These are phyloP conservation scores for Aspergillus haitiensis DNA, from an alignment of 495 filamentous ascomycete species.

Conservation along the genomic window DNA sequence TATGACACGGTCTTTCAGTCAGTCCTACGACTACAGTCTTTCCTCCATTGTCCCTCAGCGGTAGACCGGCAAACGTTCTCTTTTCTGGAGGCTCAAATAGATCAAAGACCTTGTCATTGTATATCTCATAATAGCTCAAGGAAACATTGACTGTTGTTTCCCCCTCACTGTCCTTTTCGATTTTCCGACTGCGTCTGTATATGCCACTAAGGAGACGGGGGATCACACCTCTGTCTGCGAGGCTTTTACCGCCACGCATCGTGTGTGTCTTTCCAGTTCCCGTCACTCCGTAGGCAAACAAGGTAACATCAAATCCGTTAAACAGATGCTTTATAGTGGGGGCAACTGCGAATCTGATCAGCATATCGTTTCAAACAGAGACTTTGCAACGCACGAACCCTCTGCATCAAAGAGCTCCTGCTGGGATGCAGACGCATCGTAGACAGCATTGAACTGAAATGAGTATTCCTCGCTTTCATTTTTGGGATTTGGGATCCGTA, in stretches of 20 bases:
- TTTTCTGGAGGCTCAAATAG: slow-evolving; percentile 90
- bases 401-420: slow-evolving; percentile 85
- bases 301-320: slow-evolving; percentile 86
- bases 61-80: slow-evolving; percentile 78
- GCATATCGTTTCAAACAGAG: slow-evolving; percentile 15
- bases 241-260: slow-evolving; percentile 89
- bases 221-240: slow-evolving; percentile 89
- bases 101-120: slow-evolving; percentile 95
- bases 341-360: slow-evolving; percentile 52
- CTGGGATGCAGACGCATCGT: slow-evolving; percentile 75
- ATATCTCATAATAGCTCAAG: slow-evolving; percentile 97
- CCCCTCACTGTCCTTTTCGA: slow-evolving; percentile 78
- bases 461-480: slow-evolving; percentile 88
- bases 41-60: slow-evolving; percentile 80
- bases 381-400: slow-evolving; percentile 52
- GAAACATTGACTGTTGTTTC: slow-evolving; percentile 72
- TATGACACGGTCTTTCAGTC: slow-evolving; percentile 80
- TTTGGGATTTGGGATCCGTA: slow-evolving; percentile 93
- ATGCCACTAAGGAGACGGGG: slow-evolving; percentile 84
- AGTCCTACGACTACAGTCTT: slow-evolving; percentile 93
- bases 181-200: slow-evolving; percentile 81
- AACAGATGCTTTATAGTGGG: slow-evolving; percentile 88
- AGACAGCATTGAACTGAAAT: slow-evolving; percentile 94
- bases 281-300: slow-evolving; percentile 95
- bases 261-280: slow-evolving; percentile 98